phyloP scores from a whole-genome alignment of 2,329 filamentous ascomycete species.

The Fusarium hainanense region DNA sequence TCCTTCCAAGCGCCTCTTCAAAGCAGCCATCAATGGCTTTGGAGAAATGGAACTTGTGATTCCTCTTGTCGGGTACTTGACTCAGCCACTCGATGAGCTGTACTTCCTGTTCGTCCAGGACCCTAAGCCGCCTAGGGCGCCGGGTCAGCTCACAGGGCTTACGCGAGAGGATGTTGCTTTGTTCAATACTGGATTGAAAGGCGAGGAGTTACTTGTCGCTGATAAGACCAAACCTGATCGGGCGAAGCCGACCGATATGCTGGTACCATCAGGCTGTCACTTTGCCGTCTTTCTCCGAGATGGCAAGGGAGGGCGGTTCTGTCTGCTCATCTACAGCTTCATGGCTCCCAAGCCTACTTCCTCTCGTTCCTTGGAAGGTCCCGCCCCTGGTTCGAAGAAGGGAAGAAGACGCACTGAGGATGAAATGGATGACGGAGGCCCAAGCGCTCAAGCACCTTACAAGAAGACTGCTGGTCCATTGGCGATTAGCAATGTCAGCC shows the following conservation, averaged over 20 bases:
- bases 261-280: background rate
- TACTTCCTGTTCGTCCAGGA: constrained; percentile 11
- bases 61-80: background rate
- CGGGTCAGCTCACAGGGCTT: background rate
- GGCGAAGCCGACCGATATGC: background rate
- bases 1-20: constrained; percentile 38
- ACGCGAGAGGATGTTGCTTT: background rate
- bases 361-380: background rate
- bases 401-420: background rate
- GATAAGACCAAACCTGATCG: constrained; percentile 2
- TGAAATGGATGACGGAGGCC: background rate
- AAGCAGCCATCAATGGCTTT: constrained; percentile 12
- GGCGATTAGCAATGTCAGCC: background rate
- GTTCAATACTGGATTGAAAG: background rate
- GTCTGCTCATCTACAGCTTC: background rate
- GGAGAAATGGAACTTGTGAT: background rate
- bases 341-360: background rate
- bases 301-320: background rate
- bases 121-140: background rate
- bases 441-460: background rate
- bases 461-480: background rate
- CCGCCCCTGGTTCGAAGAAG: rapidly evolving
- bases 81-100: background rate
- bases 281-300: background rate
- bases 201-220: background rate